Conservation (phyloP, 257 asterid species). For the Nicotiana tomentosiformis region DNA sequence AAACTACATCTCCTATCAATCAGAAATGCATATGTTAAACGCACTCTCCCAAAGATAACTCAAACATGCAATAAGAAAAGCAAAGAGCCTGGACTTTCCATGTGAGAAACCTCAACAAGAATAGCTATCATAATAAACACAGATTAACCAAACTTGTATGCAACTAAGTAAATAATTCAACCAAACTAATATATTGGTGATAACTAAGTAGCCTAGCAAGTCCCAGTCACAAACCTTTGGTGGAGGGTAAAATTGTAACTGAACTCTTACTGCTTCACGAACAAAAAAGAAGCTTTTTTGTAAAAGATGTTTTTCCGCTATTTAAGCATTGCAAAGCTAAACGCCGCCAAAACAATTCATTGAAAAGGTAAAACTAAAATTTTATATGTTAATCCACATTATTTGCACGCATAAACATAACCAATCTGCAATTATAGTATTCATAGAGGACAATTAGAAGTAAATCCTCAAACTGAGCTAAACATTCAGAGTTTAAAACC, state of each 20-base stretch:
- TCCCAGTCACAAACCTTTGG: background rate
- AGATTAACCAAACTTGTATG: background rate
- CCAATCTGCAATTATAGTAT: background rate
- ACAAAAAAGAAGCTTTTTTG: background rate
- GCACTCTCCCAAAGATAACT: background rate
- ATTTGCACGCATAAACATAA: background rate
- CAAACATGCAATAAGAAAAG: background rate
- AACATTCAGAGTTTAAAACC: background rate
- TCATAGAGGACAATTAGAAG: background rate
- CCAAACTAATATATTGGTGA: background rate
- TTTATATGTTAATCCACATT: background rate
- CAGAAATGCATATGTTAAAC: background rate
- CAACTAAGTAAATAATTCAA: too few species aligned
- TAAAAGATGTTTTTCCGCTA: background rate
- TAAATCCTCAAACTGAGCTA: background rate
- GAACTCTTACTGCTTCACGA: background rate
- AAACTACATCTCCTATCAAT: background rate
- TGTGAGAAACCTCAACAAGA: background rate
- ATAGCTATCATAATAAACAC: background rate
- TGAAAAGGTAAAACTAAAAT: background rate
- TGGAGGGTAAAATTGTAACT: background rate
- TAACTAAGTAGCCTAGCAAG: background rate
- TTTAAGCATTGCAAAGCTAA: background rate
- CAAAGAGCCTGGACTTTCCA: background rate
- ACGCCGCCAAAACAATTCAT: background rate